Base-by-base conservation (phyloP, 2,329 filamentous ascomycete genomes). In the Raffaelea ambrosiae region DNA sequence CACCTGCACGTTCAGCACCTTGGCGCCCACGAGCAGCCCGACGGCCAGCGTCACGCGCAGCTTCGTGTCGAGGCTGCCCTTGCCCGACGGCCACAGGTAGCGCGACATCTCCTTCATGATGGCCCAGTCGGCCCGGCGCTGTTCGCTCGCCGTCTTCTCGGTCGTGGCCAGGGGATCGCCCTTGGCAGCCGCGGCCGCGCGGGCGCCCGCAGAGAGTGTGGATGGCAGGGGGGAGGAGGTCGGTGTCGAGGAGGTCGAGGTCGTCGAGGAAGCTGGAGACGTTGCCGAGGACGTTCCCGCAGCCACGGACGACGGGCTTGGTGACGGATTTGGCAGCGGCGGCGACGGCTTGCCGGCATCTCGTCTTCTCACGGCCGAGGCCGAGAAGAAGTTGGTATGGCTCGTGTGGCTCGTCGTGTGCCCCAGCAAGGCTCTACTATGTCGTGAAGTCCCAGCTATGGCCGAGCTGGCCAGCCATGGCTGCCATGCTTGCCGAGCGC, bases 31-130 rank as follows among this genome's bases (percentile, higher is more conserved):
- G 35, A 98, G 75, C 53, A 98, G 69, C 8, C 76, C 80, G 3
- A 98, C 76, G n/a, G 91, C 89, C 43, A 95, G 69, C 11, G 86
- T 79, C 31, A 98, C 93, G 53, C 93, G 83, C 53, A 90, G 69
- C 63, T 94, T 88, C 3, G 89, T 94, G 48, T 83, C 83, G 59
- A 86, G 65, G 61, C 86, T 87, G 64, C 90, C 82, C 71, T 93
- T 95, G 63, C 90, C 82, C 70, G 93, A 95, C 20, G 93, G 93
- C 93, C 93, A 98, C 20, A 98, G 72, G 65, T 98, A 98, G 53
- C 83, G 83, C 51, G 85, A 83, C 91, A 98, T 97, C 65, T 98
- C 91, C 68, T 86, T 94, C 74, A 98, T 93, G 56, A 98, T 98
- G 43, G 90, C 90, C 91, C 91, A 96, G 62, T 98, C 93, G 9